Base-by-base conservation (phyloP, 345 rosid species). In the Salix brachista region DNA sequence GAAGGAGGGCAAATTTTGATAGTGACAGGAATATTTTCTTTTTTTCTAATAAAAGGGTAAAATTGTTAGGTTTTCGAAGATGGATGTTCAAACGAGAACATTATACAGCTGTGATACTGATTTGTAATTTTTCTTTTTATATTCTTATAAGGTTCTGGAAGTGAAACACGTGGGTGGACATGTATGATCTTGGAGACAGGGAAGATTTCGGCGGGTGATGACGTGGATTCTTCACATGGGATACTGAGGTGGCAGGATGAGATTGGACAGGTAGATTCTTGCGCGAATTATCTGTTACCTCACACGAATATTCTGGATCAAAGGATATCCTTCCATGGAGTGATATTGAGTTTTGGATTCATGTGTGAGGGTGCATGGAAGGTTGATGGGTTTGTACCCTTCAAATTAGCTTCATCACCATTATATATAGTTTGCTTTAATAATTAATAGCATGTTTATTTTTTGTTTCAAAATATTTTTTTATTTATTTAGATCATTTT, bases 121-220 rank as follows among this genome's bases (percentile, higher is more conserved):
- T 8, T 56, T 56, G 14, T 56, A 56, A 56, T 68, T 64, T 2
- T 58, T 0, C 6, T 1, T 71, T 67, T 21, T 4, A 16, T 64
- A 21, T 36, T 73, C 83, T 72, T 71, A 3, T 14, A 79, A 44
- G 30, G 79, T 75, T 86, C 85, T 71, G 81, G 86, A 82, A 75
- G 44, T 30, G 18, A 18, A n/a, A 80, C 93, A 84, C 84, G 84
- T 80, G 81, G 87, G 32, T 19, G 26, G 79, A 77, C 95, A 90
- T 83, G 91, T 89, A 70, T 84, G 88, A 80, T 50, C 21, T 4
- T 2, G 26, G 37, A 46, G 39, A 66, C 32, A 36, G 18, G 41
- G 41, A 34, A 28, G 39, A 26, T 41, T 37, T 41, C 23, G 78
- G 80, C 56, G 58, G 72, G 68, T 71, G 79, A 14, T 75, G 84